Evolutionary conservation across 192 early-diverging fungal genomes (phyloP).

Genomic region (Gaertneriomyces semiglobifer): DNA sequence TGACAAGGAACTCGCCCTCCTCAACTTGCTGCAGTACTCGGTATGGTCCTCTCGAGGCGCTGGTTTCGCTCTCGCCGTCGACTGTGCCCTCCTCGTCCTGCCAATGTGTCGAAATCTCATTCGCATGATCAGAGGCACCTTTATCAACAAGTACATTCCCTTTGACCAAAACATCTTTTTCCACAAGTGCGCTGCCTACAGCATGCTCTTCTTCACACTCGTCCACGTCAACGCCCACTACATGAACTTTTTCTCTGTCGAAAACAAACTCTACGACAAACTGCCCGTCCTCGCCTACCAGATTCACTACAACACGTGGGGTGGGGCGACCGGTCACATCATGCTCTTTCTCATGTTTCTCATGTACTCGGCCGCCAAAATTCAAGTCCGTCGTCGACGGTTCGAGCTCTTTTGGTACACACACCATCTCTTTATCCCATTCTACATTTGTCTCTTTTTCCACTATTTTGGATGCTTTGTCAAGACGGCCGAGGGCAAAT

Average conservation of each 20-base stretch:
- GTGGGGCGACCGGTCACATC: constrained; percentile 68
- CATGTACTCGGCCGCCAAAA: constrained; percentile 57
- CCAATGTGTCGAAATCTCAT: constrained; percentile 56
- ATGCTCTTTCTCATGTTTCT: constrained; percentile 58
- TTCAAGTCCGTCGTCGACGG: constrained; percentile 47
- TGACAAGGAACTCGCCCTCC: constrained; percentile 44
- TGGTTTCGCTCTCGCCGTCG: constrained; percentile 52
- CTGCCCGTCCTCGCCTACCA: constrained; percentile 27
- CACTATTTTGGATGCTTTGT: constrained; percentile 49
- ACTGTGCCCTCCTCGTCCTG: constrained; percentile 52
- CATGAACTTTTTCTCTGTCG: constrained; percentile 48
- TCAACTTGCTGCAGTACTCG: constrained; percentile 49
- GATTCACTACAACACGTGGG: constrained; percentile 32
- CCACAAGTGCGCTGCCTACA: constrained; percentile 69
- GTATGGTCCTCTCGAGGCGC: constrained; percentile 57
- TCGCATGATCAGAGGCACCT: constrained; percentile 46
- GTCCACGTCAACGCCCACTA: constrained; percentile 60
- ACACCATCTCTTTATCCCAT: constrained; percentile 72
- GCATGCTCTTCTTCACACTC: constrained; percentile 60
- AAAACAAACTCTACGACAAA: constrained; percentile 11
- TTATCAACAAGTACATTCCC: constrained; percentile 57
- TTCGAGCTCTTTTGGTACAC: constrained; percentile 79
- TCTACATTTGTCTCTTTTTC: constrained; percentile 64
- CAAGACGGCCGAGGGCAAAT: constrained; percentile 39
- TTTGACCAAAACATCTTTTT: constrained; percentile 73